A percentile compares a stretch with the other conserved stretches of the same genome.
phyloP scores from a whole-genome alignment of 202 grass and related monocot genomes.

The Carex arenaria region DNA sequence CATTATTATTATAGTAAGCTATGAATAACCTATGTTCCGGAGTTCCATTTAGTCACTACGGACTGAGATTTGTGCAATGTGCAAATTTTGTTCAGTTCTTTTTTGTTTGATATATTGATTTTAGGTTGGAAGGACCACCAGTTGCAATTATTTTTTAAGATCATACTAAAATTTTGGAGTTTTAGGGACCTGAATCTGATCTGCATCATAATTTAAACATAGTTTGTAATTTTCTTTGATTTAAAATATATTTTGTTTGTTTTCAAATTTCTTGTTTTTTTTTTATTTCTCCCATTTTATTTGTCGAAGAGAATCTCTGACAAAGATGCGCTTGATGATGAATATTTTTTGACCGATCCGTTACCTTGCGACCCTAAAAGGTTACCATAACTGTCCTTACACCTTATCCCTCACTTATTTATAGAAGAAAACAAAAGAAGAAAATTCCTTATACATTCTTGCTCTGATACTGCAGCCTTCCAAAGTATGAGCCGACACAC shows the following conservation, averaged over 20 bases:
- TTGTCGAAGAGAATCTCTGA: slow-evolving; percentile 71
- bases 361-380: slow-evolving; percentile 90
- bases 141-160: neutral
- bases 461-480: slow-evolving; percentile 52
- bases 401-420: no score
- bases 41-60: neutral
- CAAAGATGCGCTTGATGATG: slow-evolving; percentile 81
- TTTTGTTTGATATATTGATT: neutral
- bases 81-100: neutral
- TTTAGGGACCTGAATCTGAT: neutral
- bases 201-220: no score
- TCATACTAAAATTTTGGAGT: neutral
- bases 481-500: slow-evolving; percentile 78
- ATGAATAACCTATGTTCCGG: neutral
- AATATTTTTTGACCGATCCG: slow-evolving; percentile 93
- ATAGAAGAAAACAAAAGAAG: no score
- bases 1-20: neutral
- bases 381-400: slow-evolving; percentile 7
- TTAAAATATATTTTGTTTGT: no score
- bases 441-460: neutral
- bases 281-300: no score
- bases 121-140: neutral
- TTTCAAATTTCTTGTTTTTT: no score
- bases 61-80: no score
- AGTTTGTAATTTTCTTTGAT: no score